Percentiles rank a stretch among this genome's conserved stretches.
These are phyloP conservation scores for Russula foetens DNA, from an alignment of 768 basidiomycete species.

Conservation along the genomic window DNA sequence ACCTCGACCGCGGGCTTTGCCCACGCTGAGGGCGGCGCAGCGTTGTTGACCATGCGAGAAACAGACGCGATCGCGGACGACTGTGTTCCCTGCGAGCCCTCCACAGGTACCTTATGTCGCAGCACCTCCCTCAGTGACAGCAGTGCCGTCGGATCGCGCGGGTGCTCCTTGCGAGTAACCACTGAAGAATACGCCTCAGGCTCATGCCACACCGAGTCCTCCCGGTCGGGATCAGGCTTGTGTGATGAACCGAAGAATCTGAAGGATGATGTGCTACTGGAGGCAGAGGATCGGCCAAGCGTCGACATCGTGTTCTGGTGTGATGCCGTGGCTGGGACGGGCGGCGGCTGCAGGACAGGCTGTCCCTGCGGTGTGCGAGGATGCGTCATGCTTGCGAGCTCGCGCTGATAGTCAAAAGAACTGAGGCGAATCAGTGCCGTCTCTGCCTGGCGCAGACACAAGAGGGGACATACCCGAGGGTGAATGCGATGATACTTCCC, in stretches of 20 bases:
- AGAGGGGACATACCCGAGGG: constrained; percentile 44
- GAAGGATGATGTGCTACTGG: constrained; percentile 33
- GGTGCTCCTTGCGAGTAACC: constrained; percentile 55
- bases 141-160: constrained; percentile 49
- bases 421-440: constrained; percentile 28
- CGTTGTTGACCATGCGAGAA: constrained; percentile 18
- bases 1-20: constrained; percentile 53
- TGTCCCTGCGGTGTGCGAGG: not conserved
- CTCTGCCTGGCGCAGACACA: not conserved
- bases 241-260: constrained; percentile 39
- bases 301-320: constrained; percentile 16
- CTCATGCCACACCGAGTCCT: constrained; percentile 50
- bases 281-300: constrained; percentile 22
- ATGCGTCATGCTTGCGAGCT: constrained; percentile 28
- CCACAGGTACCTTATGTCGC: constrained; percentile 41
- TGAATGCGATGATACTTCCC: constrained; percentile 75
- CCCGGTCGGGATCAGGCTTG: constrained; percentile 53
- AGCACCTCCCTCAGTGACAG: constrained; percentile 56
- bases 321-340: not conserved
- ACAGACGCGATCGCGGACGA: constrained; percentile 21
- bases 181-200: constrained; percentile 53
- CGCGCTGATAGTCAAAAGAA: constrained; percentile 48
- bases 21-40: constrained; percentile 35
- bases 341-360: not conserved
- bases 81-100: constrained; percentile 21